A percentile compares a stretch with the other conserved stretches of the same genome.
These are phyloP conservation scores for Chalciporus chontae DNA, from an alignment of 768 basidiomycete species.

Conservation along the genomic window DNA sequence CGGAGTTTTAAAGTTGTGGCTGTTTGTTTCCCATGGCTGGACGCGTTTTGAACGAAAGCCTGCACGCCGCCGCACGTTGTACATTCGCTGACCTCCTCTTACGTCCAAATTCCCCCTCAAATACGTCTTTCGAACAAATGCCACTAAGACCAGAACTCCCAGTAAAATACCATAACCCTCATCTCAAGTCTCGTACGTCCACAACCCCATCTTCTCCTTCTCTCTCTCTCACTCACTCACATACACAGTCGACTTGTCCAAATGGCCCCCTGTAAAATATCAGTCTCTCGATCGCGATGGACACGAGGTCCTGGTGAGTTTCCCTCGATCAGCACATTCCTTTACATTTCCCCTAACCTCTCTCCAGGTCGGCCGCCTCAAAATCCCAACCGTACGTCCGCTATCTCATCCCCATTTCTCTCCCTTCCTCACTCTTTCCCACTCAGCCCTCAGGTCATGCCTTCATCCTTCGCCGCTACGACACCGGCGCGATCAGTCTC, in stretches of 20 bases:
- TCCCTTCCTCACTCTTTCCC: slow-evolving; percentile 15
- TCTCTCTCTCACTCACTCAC: neutral
- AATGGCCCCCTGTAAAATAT: slow-evolving; percentile 79
- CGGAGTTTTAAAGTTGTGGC: slow-evolving; percentile 30
- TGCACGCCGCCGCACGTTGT: slow-evolving; percentile 24
- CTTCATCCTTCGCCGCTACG: slow-evolving; percentile 90
- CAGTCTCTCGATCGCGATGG: slow-evolving; percentile 88
- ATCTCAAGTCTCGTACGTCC: slow-evolving; percentile 42
- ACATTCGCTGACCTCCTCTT: slow-evolving; percentile 5
- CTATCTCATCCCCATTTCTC: slow-evolving; percentile 4
- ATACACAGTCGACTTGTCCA: slow-evolving; percentile 36
- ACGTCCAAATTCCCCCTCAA: slow-evolving; percentile 2
- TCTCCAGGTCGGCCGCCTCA: slow-evolving; percentile 79
- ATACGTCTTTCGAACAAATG: slow-evolving; percentile 17
- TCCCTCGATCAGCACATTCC: neutral
- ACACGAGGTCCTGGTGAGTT: slow-evolving; percentile 75
- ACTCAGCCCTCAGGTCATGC: slow-evolving; percentile 74
- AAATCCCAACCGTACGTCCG: slow-evolving; percentile 77
- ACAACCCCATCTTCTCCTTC: neutral
- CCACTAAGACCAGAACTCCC: slow-evolving; percentile 53
- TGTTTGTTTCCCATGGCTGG: slow-evolving; percentile 30
- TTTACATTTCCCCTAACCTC: slow-evolving; percentile 19
- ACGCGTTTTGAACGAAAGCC: slow-evolving; percentile 34
- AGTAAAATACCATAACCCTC: slow-evolving; percentile 45
- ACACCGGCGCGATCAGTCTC: slow-evolving; percentile 87